A percentile compares a stretch with the other conserved stretches of the same genome.
These are phyloP conservation scores for Arthroderma uncinatum DNA, from an alignment of 2,329 filamentous ascomycete genomes.

Conservation along the genomic window DNA sequence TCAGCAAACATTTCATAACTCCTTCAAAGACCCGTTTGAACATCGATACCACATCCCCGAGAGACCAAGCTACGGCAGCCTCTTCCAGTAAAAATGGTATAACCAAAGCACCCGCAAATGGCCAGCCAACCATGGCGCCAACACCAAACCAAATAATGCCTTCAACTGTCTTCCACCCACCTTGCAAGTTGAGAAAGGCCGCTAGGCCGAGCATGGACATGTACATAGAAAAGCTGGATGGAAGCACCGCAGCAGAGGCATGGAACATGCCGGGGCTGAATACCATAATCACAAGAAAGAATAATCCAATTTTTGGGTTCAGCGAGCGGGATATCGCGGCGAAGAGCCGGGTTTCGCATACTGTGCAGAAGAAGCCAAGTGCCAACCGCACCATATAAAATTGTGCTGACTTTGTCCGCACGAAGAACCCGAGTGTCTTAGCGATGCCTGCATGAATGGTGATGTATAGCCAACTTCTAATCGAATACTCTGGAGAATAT, in stretches of 20 bases:
- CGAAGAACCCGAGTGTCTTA: conserved; percentile 50
- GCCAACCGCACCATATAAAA: conserved; percentile 78
- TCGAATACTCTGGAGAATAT: conserved; percentile 88
- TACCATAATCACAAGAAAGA: conserved; percentile 67
- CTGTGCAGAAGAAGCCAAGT: conserved; percentile 64
- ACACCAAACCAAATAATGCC: conserved; percentile 87
- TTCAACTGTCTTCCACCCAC: conserved; percentile 64
- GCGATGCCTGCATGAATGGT: conserved; percentile 64
- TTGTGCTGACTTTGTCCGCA: conserved; percentile 45
- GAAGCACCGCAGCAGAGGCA: conserved; percentile 73
- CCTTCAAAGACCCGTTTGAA: conserved; percentile 57
- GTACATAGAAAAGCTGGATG: conserved; percentile 96
- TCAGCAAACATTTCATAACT: conserved; percentile 49
- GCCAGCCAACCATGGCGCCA: conserved; percentile 82
- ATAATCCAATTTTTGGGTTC: conserved; percentile 70
- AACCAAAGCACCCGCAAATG: conserved; percentile 75
- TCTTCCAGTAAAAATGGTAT: conserved; percentile 75
- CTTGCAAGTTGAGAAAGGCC: conserved; percentile 81
- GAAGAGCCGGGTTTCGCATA: conserved; percentile 74
- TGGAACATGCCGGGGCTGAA: conserved; percentile 90
- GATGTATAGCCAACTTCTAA: conserved; percentile 90
- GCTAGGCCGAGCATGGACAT: conserved; percentile 74
- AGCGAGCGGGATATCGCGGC: conserved; percentile 63
- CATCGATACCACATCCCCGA: conserved; percentile 49
- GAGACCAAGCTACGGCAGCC: conserved; percentile 42